These are phyloP conservation scores for Boletus semigastroideus DNA, from an alignment of 1,284 basidiomycete genomes.

Conservation along the genomic window DNA sequence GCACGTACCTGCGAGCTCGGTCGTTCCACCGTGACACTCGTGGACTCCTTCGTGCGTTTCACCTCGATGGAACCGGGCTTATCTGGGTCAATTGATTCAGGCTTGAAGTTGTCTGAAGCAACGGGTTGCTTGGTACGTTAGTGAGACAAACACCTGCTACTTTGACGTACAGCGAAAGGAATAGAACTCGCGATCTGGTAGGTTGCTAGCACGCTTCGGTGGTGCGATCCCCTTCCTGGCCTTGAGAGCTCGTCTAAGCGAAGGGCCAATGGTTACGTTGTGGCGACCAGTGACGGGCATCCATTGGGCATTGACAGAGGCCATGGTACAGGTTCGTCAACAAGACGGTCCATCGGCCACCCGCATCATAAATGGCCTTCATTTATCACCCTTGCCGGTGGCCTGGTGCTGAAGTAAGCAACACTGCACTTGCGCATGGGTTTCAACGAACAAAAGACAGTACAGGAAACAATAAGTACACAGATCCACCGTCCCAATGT, in stretches of 20 bases:
- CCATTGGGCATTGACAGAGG: constrained; percentile 47
- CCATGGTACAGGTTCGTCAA: constrained; percentile 40
- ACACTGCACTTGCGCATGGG: background rate
- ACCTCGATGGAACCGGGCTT: constrained; percentile 65
- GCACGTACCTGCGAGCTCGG: constrained; percentile 54
- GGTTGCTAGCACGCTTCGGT: constrained; percentile 40
- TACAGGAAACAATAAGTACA: constrained; percentile 5
- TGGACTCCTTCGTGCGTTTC: constrained; percentile 48
- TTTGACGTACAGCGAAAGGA: constrained; percentile 63
- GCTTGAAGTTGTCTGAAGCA: constrained; percentile 67
- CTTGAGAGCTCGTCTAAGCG: constrained; percentile 57
- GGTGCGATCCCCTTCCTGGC: constrained; percentile 52
- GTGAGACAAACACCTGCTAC: constrained; percentile 4
- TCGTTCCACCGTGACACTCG: constrained; percentile 58
- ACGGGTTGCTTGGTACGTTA: constrained; percentile 4
- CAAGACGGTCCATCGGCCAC: constrained; percentile 12
- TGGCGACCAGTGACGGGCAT: constrained; percentile 55
- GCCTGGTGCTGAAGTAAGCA: constrained; percentile 31
- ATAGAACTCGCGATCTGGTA: constrained; percentile 66
- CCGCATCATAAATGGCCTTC: constrained; percentile 17
- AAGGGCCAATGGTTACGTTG: constrained; percentile 54
- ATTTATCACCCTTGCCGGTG: constrained; percentile 5
- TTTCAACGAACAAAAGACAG: background rate
- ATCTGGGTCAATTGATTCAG: constrained; percentile 61
- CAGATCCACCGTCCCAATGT: constrained; percentile 5